Evolutionary conservation across 176 grass and related monocot species (phyloP), one percentile per base, ranked within the genome.

Genomic region (Triticum turgidum): DNA sequence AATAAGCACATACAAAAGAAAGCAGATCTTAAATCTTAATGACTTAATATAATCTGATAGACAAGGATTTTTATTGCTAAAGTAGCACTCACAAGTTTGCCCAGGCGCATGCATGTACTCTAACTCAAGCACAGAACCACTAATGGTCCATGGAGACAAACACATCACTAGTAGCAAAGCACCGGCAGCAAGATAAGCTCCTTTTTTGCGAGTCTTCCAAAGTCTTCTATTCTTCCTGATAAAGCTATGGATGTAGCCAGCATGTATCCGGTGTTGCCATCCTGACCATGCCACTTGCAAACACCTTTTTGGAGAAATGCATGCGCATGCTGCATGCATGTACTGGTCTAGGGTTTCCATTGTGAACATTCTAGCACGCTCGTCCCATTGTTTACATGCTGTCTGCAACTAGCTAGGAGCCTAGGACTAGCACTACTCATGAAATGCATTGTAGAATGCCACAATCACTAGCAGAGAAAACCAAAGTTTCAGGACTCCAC

Each of bases 251-350:
- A 59, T 33, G 51, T 33, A 56, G 74, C 5, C 76, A 24, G 76
- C 59, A 77, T 59, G 76, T 24, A 45, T 64, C 41, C 56, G 3
- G 21, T 38, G 41, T 78, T 89, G 54, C 66, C 76, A 47, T 79
- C 66, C 65, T 65, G 56, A 78, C 90, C 65, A 58, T 62, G 42
- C 82, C 86, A 88, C 81, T 85, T 29, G 84, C 72, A 8, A 58
- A 73, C 2, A 82, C 9, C 34, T 67, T 87, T 88, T 35, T 75
- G 42, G 42, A 77, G 33, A 85, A 85, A 77, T 59, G 86, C 78
- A 91, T 73, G 89, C 85, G 69, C 62, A 71, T 77, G 71, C 89
- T 81, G 69, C 62, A 71, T 77, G 71, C 89, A 69, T 82, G 77
- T 20, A 22, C 77, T 65, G 32, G 54, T 82, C 49, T 91, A 91